These are phyloP conservation scores for Candida montana DNA, from an alignment of 805 yeast genomes.

Conservation along the genomic window DNA sequence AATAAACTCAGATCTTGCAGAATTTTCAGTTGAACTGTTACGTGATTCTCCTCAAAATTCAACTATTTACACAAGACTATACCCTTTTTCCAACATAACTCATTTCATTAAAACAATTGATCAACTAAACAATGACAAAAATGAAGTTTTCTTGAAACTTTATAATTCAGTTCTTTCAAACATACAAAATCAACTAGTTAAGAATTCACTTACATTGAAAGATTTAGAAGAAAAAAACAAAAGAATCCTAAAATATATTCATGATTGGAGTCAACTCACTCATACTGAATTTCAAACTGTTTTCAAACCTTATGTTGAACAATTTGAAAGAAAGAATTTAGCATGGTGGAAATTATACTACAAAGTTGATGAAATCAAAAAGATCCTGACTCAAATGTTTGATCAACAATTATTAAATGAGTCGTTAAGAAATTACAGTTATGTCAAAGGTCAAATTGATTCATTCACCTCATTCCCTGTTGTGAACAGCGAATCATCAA, in stretches of 20 bases:
- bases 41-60: conserved; percentile 27
- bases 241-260: conserved; percentile 18
- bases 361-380: conserved; percentile 27
- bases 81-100: conserved; percentile 22
- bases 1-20: conserved; percentile 22
- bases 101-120: conserved; percentile 13
- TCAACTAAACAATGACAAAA: conserved; percentile 13
- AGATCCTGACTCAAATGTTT: conserved; percentile 24
- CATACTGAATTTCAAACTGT: conserved; percentile 27
- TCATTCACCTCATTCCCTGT: conserved; percentile 20
- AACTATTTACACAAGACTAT: conserved; percentile 20
- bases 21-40: conserved; percentile 20
- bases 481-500: not conserved
- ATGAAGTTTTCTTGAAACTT: conserved; percentile 14
- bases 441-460: conserved; percentile 29
- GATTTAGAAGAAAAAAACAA: conserved; percentile 14
- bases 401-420: conserved; percentile 22
- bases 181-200: conserved; percentile 15
- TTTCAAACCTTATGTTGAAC: conserved; percentile 24
- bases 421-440: conserved; percentile 24
- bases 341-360: conserved; percentile 29
- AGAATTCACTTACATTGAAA: conserved; percentile 17
- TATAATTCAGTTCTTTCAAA: conserved; percentile 14
- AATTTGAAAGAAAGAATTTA: conserved; percentile 23
- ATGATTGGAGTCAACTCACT: conserved; percentile 26